Evolutionary conservation across 2,329 filamentous ascomycete species (phyloP), one percentile per base, ranked within the genome.

Genomic region (Trichoderma brevicompactum): DNA sequence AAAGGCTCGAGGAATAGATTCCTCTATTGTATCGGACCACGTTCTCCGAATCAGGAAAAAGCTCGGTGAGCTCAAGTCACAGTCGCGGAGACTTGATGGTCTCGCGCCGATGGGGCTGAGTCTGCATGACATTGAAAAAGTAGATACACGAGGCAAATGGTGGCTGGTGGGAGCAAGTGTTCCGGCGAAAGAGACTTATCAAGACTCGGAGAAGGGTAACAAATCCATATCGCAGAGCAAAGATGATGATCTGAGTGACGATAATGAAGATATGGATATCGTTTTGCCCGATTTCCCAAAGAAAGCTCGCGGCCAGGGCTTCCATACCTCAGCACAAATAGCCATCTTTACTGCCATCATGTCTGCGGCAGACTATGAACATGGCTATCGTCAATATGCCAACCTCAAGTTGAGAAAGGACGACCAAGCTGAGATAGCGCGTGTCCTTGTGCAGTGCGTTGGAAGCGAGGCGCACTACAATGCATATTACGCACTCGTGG

Each of bases 111-210:
- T 99, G 66, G 88, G 92, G 8, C 89, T 97, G 65, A 88, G 91
- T 10, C 83, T 97, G 4, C 83, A 85, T 43, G 95, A 99, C 72
- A 92, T 99, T 59, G 88, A 88, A 68, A 87, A 94, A 68, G 89
- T 90, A 0, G 91, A 94, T 46, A 94, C 91, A 74, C 91, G 89
- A 74, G 95, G 95, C 0, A 97, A 97, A 80, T 99, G 95, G 95
- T 99, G 95, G 95, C 86, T 98, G 19, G 92, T 98, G 5, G 95
- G 95, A 59, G 94, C 95, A n/a, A 97, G 93, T 76, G 97, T 94
- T 87, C 80, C 84, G 4, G 85, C 67, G 19, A 78, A 75, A 58
- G 61, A 66, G 23, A 65, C 48, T 38, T 41, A 58, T 19, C 43
- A 55, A 40, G 55, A 60, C 19, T 7, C 43, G 66, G 70, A 5